These are phyloP conservation scores for Diutina mesorugosa DNA, from an alignment of 1,139 yeast genomes.

Conservation along the genomic window DNA sequence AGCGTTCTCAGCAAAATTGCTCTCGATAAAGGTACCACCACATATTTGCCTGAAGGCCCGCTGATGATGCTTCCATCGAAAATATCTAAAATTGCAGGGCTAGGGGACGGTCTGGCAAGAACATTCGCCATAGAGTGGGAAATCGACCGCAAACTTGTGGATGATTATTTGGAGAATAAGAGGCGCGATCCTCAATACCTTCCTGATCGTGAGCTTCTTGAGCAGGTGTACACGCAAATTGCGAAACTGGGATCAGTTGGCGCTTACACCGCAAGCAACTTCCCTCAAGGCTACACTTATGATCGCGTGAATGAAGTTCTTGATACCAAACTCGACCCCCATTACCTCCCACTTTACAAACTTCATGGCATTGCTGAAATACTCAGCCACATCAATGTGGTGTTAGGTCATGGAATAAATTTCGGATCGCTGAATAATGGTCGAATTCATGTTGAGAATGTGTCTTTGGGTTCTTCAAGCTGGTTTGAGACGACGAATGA, in stretches of 20 bases:
- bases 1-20: conserved; percentile 48
- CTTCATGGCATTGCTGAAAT: conserved; percentile 17
- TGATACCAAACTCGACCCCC: conserved; percentile 10
- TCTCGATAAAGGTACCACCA: conserved; percentile 47
- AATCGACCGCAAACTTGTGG: conserved; percentile 15
- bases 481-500: not conserved
- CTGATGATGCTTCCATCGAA: conserved; percentile 59
- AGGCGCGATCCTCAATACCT: conserved; percentile 7
- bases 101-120: conserved; percentile 38
- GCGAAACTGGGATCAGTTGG: conserved; percentile 9
- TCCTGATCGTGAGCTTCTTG: conserved; percentile 10
- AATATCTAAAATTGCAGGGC: conserved; percentile 40
- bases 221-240: conserved; percentile 6
- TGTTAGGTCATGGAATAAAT: conserved; percentile 12
- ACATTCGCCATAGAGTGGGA: conserved; percentile 33
- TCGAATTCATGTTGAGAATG: conserved; percentile 7
- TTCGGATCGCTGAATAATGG: conserved; percentile 8
- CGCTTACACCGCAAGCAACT: conserved; percentile 13
- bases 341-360: conserved; percentile 13
- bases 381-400: conserved; percentile 14
- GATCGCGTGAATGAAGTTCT: conserved; percentile 20
- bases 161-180: conserved; percentile 11
- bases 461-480: not conserved
- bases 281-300: conserved; percentile 27
- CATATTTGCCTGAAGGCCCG: conserved; percentile 59